These are phyloP conservation scores for Leishmania arabica DNA, from an alignment of 208 protist genomes.

Conservation along the genomic window DNA sequence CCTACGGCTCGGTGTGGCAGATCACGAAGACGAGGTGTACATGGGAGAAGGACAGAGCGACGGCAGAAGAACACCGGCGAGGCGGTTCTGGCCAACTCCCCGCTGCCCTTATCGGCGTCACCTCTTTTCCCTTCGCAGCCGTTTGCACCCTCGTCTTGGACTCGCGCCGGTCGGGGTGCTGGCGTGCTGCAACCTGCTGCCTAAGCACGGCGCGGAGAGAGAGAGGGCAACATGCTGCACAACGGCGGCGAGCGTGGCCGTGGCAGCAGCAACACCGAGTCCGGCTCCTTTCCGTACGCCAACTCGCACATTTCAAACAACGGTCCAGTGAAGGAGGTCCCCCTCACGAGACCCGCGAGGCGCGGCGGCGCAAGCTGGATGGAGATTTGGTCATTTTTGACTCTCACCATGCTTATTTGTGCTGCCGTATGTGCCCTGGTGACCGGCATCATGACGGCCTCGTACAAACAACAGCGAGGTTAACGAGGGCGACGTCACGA, in stretches of 20 bases:
- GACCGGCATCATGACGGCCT: conserved; percentile 1
- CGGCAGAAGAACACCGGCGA: not conserved
- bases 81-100: conserved; percentile 3
- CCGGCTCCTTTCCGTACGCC: conserved; percentile 6
- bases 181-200: conserved; percentile 1
- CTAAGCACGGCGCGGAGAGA: not conserved
- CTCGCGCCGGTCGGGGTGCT: not conserved
- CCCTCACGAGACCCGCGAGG: conserved; percentile 11
- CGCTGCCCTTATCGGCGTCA: conserved; percentile 1
- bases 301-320: conserved; percentile 2
- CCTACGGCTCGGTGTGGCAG: conserved; percentile 11
- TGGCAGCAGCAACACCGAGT: not conserved
- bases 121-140: conserved; percentile 19
- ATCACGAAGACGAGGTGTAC: not conserved
- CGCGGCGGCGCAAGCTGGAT: not conserved
- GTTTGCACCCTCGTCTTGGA: conserved; percentile 9
- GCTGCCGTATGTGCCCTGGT: conserved; percentile 14
- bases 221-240: not conserved
- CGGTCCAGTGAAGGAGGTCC: not conserved
- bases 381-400: conserved; percentile 2
- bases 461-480: not conserved
- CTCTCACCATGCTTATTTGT: conserved; percentile 20
- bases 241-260: not conserved
- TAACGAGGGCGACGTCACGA: not conserved
- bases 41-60: not conserved